Evolutionary conservation across 352 stramenopile genomes (phyloP).

Genomic region (Globisporangium cylindrosporum): DNA sequence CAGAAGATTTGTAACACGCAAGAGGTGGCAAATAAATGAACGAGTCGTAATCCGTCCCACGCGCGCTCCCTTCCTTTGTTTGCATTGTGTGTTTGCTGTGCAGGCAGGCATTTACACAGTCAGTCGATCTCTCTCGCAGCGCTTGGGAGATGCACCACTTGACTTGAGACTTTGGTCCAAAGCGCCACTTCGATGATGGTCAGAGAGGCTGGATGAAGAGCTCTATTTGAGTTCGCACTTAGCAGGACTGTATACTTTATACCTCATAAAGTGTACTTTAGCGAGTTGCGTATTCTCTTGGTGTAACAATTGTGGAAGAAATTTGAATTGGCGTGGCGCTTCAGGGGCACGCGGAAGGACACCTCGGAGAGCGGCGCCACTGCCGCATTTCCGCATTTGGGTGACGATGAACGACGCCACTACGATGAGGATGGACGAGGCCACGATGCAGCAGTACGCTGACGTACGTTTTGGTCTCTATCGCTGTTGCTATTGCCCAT

Average conservation of each 20-base stretch:
- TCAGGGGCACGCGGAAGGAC: background rate
- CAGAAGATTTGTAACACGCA: constrained; percentile 25
- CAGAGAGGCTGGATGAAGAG: background rate
- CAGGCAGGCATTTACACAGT: background rate
- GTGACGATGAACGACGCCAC: background rate
- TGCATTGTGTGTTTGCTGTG: background rate
- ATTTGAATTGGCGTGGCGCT: background rate
- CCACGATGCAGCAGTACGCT: constrained; percentile 66
- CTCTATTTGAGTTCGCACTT: constrained; percentile 1
- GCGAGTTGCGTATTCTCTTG: background rate
- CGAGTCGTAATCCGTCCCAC: constrained; percentile 29
- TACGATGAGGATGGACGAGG: constrained; percentile 43
- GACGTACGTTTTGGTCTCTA: constrained; percentile 37
- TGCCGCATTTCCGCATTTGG: background rate
- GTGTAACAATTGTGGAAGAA: background rate
- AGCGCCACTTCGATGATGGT: background rate
- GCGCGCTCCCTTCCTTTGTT: constrained; percentile 1
- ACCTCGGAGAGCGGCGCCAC: background rate
- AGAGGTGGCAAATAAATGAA: constrained; percentile 54
- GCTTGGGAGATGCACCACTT: background rate
- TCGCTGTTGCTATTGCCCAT: too few relatives aligned
- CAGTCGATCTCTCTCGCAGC: background rate
- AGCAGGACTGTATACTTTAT: background rate
- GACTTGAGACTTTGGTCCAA: background rate
- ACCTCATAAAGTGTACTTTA: background rate